Evolutionary conservation across 2,329 filamentous ascomycete species (phyloP), one percentile per base, ranked within the genome.

Genomic region (Talaromyces funiculosus): DNA sequence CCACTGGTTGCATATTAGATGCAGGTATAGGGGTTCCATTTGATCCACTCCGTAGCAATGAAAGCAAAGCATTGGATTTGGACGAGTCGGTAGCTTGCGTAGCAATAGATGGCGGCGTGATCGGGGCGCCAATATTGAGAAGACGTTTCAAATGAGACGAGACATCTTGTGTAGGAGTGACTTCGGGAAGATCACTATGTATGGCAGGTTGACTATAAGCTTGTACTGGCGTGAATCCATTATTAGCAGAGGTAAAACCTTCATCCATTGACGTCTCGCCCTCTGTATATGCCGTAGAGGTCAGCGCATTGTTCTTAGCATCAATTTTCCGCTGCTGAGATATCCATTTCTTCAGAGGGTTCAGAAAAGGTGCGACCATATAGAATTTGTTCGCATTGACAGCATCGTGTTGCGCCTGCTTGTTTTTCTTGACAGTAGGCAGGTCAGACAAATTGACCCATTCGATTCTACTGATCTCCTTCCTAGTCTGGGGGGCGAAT

Each of bases 391-490:
- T 92, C 42, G 86, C 86, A 67, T 88, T 90, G 2, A 81, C 75
- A 14, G 78, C 80, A 55, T 87, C 82, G 49, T 85, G 82, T n/a
- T 86, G 82, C 22, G 54, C 37, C 40, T 57, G 54, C 70, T 88
- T 92, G 66, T 82, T 86, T 72, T 89, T 90, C 59, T 87, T 86
- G 68, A 90, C 86, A 0, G 90, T 90, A 0, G 94, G 93, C 26
- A 99, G 82, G 63, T 97, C 92, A 0, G 89, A 89, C 42, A 99
- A 80, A 67, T 87, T 90, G 77, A 95, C 97, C 94, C 94, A 99
- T 71, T 90, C 82, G 62, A 99, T 96, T 76, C 91, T 95, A 76
- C 93, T 96, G 71, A 99, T 99, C 74, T 99, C 95, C 75, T 97
- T 97, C 60, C 95, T 84, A 5, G 94, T 97, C 67, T 87, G 87